phyloP scores from a whole-genome alignment of 2,329 filamentous ascomycete genomes.

The Pestalotiopsis sp. region DNA sequence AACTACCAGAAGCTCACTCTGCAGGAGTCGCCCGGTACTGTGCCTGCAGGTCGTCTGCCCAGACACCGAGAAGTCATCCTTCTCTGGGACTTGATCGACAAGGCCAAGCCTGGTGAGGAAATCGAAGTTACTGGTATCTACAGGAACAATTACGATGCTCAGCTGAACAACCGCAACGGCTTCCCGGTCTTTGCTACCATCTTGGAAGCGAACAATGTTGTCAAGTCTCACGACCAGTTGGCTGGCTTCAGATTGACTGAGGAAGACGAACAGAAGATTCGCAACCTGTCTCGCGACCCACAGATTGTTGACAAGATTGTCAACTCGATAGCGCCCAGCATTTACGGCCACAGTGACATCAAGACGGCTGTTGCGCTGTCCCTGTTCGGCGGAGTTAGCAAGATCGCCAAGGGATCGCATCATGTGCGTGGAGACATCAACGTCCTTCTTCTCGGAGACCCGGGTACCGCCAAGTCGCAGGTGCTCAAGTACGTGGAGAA shows the following conservation, averaged over 20 bases:
- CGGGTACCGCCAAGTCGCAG: slow-evolving; percentile 97
- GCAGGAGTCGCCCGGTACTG: slow-evolving; percentile 95
- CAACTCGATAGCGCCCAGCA: slow-evolving; percentile 91
- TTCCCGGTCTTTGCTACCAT: slow-evolving; percentile 99
- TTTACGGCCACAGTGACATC: slow-evolving; percentile 95
- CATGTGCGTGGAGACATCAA: slow-evolving; percentile 97
- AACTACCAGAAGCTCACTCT: slow-evolving; percentile 98
- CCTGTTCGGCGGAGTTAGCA: slow-evolving; percentile 92
- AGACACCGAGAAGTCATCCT: slow-evolving; percentile 93
- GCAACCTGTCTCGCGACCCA: slow-evolving; percentile 83
- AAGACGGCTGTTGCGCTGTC: slow-evolving; percentile 96
- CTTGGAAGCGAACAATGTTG: slow-evolving; percentile 93
- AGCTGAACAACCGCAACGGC: slow-evolving; percentile 97
- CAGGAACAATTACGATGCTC: slow-evolving; percentile 96
- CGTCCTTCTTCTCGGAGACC: slow-evolving; percentile 92
- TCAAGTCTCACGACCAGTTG: slow-evolving; percentile 96
- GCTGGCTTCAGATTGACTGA: slow-evolving; percentile 95
- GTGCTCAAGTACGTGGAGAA: slow-evolving; percentile 97
- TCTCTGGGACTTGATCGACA: slow-evolving; percentile 95
- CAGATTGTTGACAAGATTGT: slow-evolving; percentile 93
- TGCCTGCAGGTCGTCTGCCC: slow-evolving; percentile 91
- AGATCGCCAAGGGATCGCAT: slow-evolving; percentile 86
- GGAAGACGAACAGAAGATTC: slow-evolving; percentile 90
- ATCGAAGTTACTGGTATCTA: slow-evolving; percentile 97
- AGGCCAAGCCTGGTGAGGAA: slow-evolving; percentile 95